phyloP scores from a whole-genome alignment of 495 filamentous ascomycete species.

The Aspergillus ostianus region DNA sequence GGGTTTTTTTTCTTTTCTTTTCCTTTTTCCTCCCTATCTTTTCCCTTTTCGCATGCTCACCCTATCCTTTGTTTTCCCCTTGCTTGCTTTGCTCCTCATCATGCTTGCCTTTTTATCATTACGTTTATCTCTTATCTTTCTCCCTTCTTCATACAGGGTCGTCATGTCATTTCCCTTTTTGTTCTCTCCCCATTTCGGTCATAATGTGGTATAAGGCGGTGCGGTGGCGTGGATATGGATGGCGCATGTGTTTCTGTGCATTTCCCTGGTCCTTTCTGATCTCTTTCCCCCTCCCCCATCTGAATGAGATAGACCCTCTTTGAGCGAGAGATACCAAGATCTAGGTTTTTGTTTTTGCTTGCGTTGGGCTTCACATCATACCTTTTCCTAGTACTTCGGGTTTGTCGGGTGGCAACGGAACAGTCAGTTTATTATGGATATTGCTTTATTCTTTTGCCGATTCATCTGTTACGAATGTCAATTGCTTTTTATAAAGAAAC shows the following conservation, averaged over 20 bases:
- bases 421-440: not conserved
- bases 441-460: slow-evolving; percentile 8
- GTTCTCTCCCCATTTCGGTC: slow-evolving; percentile 30
- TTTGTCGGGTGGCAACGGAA: not conserved
- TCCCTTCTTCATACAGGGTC: slow-evolving; percentile 19
- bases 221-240: slow-evolving; percentile 40
- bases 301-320: slow-evolving; percentile 46
- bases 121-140: slow-evolving; percentile 28
- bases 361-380: slow-evolving; percentile 11
- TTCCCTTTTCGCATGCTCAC: slow-evolving; percentile 15
- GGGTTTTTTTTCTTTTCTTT: slow-evolving; percentile 19
- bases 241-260: slow-evolving; percentile 40
- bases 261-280: slow-evolving; percentile 33
- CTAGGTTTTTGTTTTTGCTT: slow-evolving; percentile 25
- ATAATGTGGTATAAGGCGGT: slow-evolving; percentile 29
- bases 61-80: slow-evolving; percentile 12
- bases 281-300: slow-evolving; percentile 31
- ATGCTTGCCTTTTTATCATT: slow-evolving; percentile 21
- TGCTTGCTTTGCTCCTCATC: slow-evolving; percentile 10
- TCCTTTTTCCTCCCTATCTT: slow-evolving; percentile 25
- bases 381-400: slow-evolving; percentile 1
- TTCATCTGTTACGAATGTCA: not conserved
- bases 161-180: slow-evolving; percentile 26
- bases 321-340: slow-evolving; percentile 50
- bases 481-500: not conserved